A percentile compares a stretch with the other conserved stretches of the same genome.
These are phyloP conservation scores for Colletotrichum camelliae DNA, from an alignment of 2,329 filamentous ascomycete genomes.

Conservation along the genomic window DNA sequence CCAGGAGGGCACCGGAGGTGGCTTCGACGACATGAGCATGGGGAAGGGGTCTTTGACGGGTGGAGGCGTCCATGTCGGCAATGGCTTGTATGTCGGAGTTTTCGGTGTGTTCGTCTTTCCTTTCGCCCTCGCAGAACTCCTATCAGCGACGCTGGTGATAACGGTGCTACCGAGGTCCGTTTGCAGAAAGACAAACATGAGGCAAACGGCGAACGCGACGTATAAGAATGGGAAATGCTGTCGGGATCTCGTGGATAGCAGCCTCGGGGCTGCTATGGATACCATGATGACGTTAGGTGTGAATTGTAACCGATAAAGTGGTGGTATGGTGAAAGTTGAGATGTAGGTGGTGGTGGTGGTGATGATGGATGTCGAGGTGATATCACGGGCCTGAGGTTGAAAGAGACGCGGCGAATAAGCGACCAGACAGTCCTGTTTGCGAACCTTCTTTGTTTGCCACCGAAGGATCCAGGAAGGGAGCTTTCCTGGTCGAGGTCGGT, in stretches of 20 bases:
- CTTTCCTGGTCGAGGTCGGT: not conserved
- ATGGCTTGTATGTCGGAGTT: constrained; percentile 10
- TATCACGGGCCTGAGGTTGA: not conserved
- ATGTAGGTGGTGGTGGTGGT: not conserved
- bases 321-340: not conserved
- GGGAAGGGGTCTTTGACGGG: constrained; percentile 49
- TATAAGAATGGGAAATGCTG: not conserved
- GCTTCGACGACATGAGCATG: constrained; percentile 36
- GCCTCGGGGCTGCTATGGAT: constrained; percentile 1
- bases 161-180: not conserved
- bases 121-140: not conserved
- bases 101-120: not conserved
- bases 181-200: not conserved
- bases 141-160: not conserved
- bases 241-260: not conserved
- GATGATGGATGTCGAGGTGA: not conserved
- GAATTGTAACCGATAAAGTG: not conserved
- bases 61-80: constrained; percentile 31
- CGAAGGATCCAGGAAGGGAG: not conserved
- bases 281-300: not conserved
- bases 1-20: constrained; percentile 49
- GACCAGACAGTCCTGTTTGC: not conserved
- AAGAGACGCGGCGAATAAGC: not conserved
- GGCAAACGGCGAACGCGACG: not conserved
- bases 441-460: not conserved